Base-by-base conservation (phyloP, 352 stramenopile genomes). In the Phytophthora fragariaefolia region DNA sequence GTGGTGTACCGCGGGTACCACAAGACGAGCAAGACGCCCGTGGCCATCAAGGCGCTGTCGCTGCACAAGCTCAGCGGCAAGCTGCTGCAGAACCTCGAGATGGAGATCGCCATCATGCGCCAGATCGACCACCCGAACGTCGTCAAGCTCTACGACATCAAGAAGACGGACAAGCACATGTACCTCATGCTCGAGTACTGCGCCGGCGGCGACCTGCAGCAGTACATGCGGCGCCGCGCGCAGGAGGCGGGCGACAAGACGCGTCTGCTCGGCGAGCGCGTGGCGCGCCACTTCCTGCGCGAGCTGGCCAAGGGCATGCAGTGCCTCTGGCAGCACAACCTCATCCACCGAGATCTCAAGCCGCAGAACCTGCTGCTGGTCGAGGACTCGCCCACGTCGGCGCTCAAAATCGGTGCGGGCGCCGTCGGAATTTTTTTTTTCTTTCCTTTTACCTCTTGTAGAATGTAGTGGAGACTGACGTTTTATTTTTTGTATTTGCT, bases 171-270 rank as follows among this genome's bases (percentile, higher is more conserved):
- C 53, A 86, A 93, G 28, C 91, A 98, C 77, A 98, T 99, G 76
- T 98, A 98, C 77, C 79, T 99, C 18, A 86, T 99, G 56, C 87
- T 99, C 50, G 97, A 99, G 79, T 98, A 98, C 65, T 99, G 96
- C 66, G 89, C 82, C 10, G 97, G 97, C 9, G 97, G 97, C 8
- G 97, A 99, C 73, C 77, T 99, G n/a, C 93, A 98, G 66, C 81
- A 95, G 34, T 90, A 97, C 60, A 98, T 99, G 77, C 82, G 91
- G 6, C 78, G 78, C 4, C 76, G 83, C 22, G 71, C 83, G 58
- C 68, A 79, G 53, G 52, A 69, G 15, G 40, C 18, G 30, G 38
- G 34, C 18, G 48, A 64, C 30, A 22, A 30, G 5, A 45, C 46
- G 10, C 54, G 51, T 27, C 62, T 69, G 12, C 17, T 80, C 12